Evolutionary conservation across 306 rosid genomes (phyloP).

Genomic region (Cicer arietinum): DNA sequence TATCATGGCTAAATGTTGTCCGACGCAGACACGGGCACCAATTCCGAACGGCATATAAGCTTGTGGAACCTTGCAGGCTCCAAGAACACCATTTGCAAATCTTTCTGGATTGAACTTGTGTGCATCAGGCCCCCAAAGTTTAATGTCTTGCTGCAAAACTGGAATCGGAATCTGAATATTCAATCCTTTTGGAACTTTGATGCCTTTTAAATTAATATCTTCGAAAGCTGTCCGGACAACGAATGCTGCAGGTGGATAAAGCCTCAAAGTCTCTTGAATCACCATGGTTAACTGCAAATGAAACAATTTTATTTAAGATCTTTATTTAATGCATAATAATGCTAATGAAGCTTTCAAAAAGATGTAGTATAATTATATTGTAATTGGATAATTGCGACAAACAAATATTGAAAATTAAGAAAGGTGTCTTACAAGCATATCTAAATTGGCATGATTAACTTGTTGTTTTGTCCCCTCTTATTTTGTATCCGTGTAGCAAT

Average conservation of each 20-base stretch:
- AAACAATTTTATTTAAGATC: slow-evolving; percentile 13
- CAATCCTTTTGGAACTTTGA: slow-evolving; percentile 63
- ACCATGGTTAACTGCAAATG: slow-evolving; percentile 68
- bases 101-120: slow-evolving; percentile 66
- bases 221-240: slow-evolving; percentile 51
- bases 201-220: slow-evolving; percentile 54
- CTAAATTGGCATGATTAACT: no score
- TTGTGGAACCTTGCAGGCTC: slow-evolving; percentile 60
- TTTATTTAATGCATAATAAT: not conserved
- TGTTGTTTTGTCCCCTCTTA: no score
- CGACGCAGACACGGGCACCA: slow-evolving; percentile 61
- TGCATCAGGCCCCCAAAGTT: slow-evolving; percentile 67
- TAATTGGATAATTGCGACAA: no score
- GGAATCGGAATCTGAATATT: slow-evolving; percentile 62
- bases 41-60: slow-evolving; percentile 66
- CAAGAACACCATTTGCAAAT: slow-evolving; percentile 39
- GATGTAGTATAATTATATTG: not conserved
- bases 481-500: no score
- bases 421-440: no score
- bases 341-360: slow-evolving; percentile 1
- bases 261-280: slow-evolving; percentile 74
- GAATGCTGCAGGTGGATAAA: slow-evolving; percentile 61
- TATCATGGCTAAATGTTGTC: slow-evolving; percentile 61
- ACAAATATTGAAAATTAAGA: no score
- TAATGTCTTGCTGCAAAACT: slow-evolving; percentile 53